These are phyloP conservation scores for Vinca major DNA, from an alignment of 305 asterid genomes.

Conservation along the genomic window DNA sequence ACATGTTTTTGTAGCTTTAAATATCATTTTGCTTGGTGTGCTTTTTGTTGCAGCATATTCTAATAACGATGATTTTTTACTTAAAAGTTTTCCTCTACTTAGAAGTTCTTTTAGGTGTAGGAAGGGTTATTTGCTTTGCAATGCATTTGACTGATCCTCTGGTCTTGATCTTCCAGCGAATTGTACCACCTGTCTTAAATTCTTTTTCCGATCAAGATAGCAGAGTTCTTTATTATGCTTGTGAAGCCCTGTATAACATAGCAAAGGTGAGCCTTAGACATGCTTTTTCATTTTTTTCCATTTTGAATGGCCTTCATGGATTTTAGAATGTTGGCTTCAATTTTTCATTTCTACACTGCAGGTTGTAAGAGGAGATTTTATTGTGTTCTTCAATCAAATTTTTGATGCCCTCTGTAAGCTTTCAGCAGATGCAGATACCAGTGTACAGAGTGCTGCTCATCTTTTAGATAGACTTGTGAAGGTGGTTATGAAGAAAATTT, in stretches of 20 bases:
- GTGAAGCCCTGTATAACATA: conserved; percentile 96
- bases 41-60: no score
- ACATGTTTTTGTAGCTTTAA: no score
- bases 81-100: neutral
- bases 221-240: conserved; percentile 97
- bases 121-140: conserved; percentile 10
- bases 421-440: conserved; percentile 95
- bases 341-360: conserved; percentile 28
- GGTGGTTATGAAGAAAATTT: conserved; percentile 29
- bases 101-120: neutral
- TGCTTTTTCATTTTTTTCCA: neutral
- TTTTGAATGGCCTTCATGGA: neutral
- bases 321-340: conserved; percentile 21
- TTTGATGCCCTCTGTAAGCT: conserved; percentile 96
- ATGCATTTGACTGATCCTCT: conserved; percentile 19
- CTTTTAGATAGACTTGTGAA: conserved; percentile 97
- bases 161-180: conserved; percentile 53
- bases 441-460: conserved; percentile 99
- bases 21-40: no score
- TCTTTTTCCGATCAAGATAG: conserved; percentile 96
- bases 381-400: conserved; percentile 91
- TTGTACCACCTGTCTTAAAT: conserved; percentile 83
- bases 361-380: conserved; percentile 99
- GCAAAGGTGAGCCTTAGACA: conserved; percentile 61
- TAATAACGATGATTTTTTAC: no score